Percentiles rank a stretch among this genome's conserved stretches.
Conservation (phyloP, 495 filamentous ascomycete species). For the Margaritispora aquatica region DNA sequence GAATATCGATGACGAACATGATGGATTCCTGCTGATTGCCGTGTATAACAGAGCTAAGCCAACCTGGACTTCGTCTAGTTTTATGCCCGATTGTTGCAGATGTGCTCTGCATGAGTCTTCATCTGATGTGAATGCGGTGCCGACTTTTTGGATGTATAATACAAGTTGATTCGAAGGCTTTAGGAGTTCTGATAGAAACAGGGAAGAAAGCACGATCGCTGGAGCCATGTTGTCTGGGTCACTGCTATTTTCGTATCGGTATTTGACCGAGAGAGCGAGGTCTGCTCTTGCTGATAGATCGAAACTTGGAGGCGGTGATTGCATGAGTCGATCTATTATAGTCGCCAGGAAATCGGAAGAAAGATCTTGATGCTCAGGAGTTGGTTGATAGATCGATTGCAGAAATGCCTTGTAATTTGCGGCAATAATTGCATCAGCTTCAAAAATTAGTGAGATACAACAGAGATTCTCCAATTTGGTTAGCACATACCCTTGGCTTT, state of each 20-base stretch:
- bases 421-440: conserved; percentile 78
- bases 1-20: conserved; percentile 68
- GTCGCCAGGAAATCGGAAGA: conserved; percentile 59
- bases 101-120: conserved; percentile 44
- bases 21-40: conserved; percentile 63
- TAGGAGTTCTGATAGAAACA: conserved; percentile 67
- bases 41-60: conserved; percentile 72
- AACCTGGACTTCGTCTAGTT: conserved; percentile 75
- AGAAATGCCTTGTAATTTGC: conserved; percentile 71
- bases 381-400: conserved; percentile 54
- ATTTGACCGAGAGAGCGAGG: conserved; percentile 57
- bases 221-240: conserved; percentile 55
- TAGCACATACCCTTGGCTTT: conserved; percentile 71
- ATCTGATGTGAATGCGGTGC: conserved; percentile 49
- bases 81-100: conserved; percentile 57
- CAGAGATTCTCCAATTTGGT: conserved; percentile 23
- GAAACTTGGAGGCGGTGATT: conserved; percentile 76
- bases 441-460: conserved; percentile 20
- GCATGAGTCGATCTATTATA: conserved; percentile 74
- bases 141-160: conserved; percentile 68
- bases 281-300: conserved; percentile 65
- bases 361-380: conserved; percentile 54
- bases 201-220: conserved; percentile 62
- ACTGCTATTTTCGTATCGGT: conserved; percentile 51
- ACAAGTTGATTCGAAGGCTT: conserved; percentile 58